Percentiles rank a stretch among this genome's conserved stretches.
Conservation (phyloP, 371 early-diverging fungal genomes). For the Mortierella sp. region DNA sequence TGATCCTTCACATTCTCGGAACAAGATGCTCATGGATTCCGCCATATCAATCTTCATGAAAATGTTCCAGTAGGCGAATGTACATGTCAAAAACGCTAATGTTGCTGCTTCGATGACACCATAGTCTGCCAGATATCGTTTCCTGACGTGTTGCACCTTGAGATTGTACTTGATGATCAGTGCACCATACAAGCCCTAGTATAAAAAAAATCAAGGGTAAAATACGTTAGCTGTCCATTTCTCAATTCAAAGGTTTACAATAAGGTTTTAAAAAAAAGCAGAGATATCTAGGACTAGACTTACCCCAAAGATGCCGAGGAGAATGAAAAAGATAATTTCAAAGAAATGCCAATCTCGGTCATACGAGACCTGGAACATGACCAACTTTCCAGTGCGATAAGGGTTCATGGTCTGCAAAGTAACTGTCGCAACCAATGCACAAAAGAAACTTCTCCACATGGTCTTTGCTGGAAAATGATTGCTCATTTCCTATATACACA, state of each 20-base stretch:
- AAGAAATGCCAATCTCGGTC: constrained; percentile 89
- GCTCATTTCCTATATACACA: constrained; percentile 79
- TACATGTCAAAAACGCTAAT: constrained; percentile 81
- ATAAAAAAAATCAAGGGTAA: background rate
- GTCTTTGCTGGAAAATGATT: constrained; percentile 93
- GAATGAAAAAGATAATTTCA: constrained; percentile 85
- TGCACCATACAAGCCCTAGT: constrained; percentile 89
- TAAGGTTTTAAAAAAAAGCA: background rate
- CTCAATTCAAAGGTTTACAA: too few species aligned
- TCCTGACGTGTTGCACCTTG: constrained; percentile 73
- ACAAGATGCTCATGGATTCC: constrained; percentile 82
- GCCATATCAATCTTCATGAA: constrained; percentile 83
- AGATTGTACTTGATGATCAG: constrained; percentile 80
- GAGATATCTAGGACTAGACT: constrained; percentile 28
- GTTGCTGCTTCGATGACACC: constrained; percentile 79
- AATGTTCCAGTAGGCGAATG: constrained; percentile 79
- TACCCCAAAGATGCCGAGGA: constrained; percentile 89
- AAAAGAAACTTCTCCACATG: constrained; percentile 92
- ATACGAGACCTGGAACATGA: constrained; percentile 92
- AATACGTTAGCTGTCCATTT: background rate
- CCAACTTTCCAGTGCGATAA: constrained; percentile 91
- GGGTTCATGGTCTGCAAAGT: constrained; percentile 88
- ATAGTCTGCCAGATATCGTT: constrained; percentile 63
- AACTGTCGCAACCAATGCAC: constrained; percentile 88
- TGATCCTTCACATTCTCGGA: constrained; percentile 82